These are phyloP conservation scores for Thermochaetoides thermophila DNA, from an alignment of 495 filamentous ascomycete genomes.

Conservation along the genomic window DNA sequence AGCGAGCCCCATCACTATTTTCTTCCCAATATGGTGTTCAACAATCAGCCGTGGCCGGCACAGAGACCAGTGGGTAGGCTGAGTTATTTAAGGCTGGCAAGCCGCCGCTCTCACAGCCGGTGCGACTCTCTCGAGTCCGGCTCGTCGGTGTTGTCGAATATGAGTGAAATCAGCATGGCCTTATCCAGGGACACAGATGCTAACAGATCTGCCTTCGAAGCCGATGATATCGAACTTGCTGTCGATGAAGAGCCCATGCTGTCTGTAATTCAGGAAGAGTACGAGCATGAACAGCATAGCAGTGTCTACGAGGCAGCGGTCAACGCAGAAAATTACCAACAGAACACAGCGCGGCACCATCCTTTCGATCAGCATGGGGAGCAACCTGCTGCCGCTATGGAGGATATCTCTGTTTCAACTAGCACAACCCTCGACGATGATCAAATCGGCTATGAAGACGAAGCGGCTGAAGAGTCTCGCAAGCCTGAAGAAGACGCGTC, in stretches of 20 bases:
- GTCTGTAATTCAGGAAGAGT: constrained; percentile 4
- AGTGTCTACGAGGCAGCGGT: constrained; percentile 1
- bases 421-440: constrained; percentile 32
- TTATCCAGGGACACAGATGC: constrained; percentile 1
- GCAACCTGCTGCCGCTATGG: no score
- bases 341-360: no score
- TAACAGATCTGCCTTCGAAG: constrained; percentile 11
- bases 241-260: constrained; percentile 4
- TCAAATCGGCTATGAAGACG: constrained; percentile 34
- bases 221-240: constrained; percentile 8
- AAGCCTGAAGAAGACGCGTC: constrained; percentile 2
- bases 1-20: not conserved
- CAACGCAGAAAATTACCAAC: no score
- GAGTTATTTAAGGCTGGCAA: no score
- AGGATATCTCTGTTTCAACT: constrained; percentile 19
- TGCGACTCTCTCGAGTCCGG: no score
- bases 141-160: no score
- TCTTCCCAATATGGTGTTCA: no score
- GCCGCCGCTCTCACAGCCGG: no score
- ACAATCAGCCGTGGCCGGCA: no score
- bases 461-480: constrained; percentile 12
- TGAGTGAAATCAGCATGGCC: constrained; percentile 1
- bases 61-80: no score
- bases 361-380: no score
- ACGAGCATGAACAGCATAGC: constrained; percentile 2